Evolutionary conservation across 2,329 filamentous ascomycete species (phyloP).

Genomic region (Penicillium sp.): DNA sequence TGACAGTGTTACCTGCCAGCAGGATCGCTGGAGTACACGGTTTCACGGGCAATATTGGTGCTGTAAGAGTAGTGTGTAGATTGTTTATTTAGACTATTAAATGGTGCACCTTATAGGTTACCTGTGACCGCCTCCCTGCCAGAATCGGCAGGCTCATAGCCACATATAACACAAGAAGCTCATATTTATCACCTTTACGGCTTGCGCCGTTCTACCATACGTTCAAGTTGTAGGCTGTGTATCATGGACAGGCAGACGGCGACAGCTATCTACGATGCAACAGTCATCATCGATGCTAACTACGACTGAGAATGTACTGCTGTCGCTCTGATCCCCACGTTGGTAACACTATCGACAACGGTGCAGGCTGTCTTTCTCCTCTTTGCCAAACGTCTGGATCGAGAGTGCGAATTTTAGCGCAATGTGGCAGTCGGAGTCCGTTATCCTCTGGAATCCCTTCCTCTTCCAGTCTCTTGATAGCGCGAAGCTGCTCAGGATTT

Average conservation of each 20-base stretch:
- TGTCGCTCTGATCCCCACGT: conserved; percentile 19
- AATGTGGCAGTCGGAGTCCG: conserved; percentile 24
- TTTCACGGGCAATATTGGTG: too few relatives aligned
- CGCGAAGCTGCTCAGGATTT: conserved; percentile 10
- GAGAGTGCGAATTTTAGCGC: conserved; percentile 34
- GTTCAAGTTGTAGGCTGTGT: neutral
- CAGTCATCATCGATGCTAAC: neutral
- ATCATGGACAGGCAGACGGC: neutral
- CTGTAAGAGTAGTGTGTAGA: too few relatives aligned
- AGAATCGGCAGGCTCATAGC: neutral
- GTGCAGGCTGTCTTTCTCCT: conserved; percentile 2
- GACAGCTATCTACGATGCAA: neutral
- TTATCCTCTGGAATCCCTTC: conserved; percentile 19
- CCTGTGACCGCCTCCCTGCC: too few relatives aligned
- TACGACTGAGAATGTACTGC: conserved; percentile 19
- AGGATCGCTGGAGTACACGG: too few relatives aligned
- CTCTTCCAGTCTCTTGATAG: conserved; percentile 11
- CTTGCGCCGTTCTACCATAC: neutral
- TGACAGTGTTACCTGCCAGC: too few relatives aligned
- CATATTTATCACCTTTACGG: neutral
- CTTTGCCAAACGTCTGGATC: conserved; percentile 32
- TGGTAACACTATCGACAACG: conserved; percentile 17
- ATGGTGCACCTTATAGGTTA: too few relatives aligned
- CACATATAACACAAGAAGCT: neutral
- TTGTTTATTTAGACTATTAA: too few relatives aligned